These are phyloP conservation scores for Echria macrotheca DNA, from an alignment of 495 filamentous ascomycete genomes.

Conservation along the genomic window DNA sequence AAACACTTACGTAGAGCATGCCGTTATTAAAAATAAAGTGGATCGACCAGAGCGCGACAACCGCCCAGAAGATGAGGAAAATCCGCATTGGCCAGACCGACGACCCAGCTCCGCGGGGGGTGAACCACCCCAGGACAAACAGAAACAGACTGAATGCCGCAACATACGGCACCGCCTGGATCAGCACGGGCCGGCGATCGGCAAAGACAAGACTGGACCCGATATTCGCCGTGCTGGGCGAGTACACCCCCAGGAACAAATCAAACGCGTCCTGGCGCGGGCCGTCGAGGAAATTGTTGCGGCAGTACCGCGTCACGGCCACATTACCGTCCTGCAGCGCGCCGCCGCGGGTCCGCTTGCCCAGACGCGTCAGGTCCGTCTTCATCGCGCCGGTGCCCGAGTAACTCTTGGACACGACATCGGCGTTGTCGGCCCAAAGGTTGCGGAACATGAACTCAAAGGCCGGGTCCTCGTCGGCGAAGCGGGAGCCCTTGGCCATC, in stretches of 20 bases:
- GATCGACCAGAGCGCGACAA: constrained; percentile 60
- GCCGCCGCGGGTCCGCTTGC: constrained; percentile 76
- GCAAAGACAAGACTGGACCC: constrained; percentile 65
- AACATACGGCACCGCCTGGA: constrained; percentile 87
- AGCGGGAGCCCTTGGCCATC: constrained; percentile 61
- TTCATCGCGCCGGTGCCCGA: constrained; percentile 94
- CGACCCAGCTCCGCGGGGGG: constrained; percentile 58
- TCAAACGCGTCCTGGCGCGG: constrained; percentile 93
- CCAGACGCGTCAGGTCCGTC: constrained; percentile 89
- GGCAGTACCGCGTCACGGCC: constrained; percentile 75
- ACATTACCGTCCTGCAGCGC: constrained; percentile 77
- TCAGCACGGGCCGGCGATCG: constrained; percentile 79
- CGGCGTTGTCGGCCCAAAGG: constrained; percentile 96
- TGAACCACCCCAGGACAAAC: constrained; percentile 70
- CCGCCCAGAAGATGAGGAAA: constrained; percentile 69
- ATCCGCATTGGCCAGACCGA: constrained; percentile 71
- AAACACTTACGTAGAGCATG: constrained; percentile 77
- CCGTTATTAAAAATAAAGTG: constrained; percentile 75
- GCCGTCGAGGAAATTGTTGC: constrained; percentile 90
- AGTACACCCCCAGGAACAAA: constrained; percentile 81
- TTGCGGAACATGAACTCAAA: constrained; percentile 92
- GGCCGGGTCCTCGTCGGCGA: constrained; percentile 60
- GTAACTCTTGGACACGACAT: constrained; percentile 86
- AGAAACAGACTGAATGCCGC: constrained; percentile 84
- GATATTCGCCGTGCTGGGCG: constrained; percentile 59